Base-by-base conservation (phyloP, 345 rosid genomes). In the Gossypium anomalum region DNA sequence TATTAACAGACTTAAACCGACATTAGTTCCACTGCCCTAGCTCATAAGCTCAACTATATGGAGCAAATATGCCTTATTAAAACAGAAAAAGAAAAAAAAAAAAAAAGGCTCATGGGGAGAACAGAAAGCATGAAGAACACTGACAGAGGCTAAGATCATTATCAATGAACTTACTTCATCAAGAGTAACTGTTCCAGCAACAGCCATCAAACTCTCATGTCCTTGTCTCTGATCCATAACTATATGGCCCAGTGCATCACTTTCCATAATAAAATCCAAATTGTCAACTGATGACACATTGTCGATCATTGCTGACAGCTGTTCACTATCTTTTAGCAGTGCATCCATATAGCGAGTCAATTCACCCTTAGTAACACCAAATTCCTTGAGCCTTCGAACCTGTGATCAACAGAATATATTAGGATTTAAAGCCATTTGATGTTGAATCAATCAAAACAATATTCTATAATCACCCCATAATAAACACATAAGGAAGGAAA, bases 211-310 rank as follows among this genome's bases (percentile, higher is more conserved):
- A 80, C 97, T 85, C 80, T 86, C 97, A 82, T 93, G 98, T 76
- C 98, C 97, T 83, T 96, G 99, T 71, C 83, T 88, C 79, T 93
- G 98, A 85, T 96, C 99, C 99, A 96, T 96, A 73, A 96, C 97
- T 6, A 87, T 87, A 74, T 96, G 99, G 74, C 97, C 87, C 71
- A 96, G 76, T n/a, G 99, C 99, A 86, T 92, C 97, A 79, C 97
- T 93, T 86, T 93, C 98, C 99, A 96, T 96, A 53, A 89, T 86
- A 83, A 93, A 92, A 85, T 96, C 98, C 89, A 96, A 84, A 86
- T 92, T 96, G 81, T 96, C 99, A 86, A 96, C 99, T 55, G 99
- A 96, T 34, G 98, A 87, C 76, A 96, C 97, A 75, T 93, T 96
- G 79, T 96, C 98, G 72, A 93, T 89, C 98, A 92, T 93, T 74